Evolutionary conservation across 1,284 basidiomycete species (phyloP).

Genomic region (Pseudozyma hubeiensis): DNA sequence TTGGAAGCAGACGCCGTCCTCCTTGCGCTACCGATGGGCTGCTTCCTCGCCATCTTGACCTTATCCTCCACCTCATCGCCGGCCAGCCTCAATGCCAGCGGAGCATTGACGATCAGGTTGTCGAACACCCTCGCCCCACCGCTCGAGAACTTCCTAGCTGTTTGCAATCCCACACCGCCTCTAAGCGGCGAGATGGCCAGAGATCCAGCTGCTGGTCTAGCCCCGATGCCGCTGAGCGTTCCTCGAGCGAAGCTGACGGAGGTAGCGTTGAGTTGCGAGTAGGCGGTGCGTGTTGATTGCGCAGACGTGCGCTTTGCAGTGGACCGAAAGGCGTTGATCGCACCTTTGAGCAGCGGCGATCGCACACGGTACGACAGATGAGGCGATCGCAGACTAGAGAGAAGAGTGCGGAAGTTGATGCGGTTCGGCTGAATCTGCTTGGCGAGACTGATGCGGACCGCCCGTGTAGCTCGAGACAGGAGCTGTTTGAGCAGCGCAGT

Average conservation of each 20-base stretch:
- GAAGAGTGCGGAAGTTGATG: not conserved
- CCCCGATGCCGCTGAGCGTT: constrained; percentile 17
- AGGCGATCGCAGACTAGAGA: not conserved
- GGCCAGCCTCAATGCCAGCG: constrained; percentile 37
- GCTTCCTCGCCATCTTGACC: constrained; percentile 12
- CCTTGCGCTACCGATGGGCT: not conserved
- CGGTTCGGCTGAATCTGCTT: not conserved
- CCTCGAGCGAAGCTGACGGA: constrained; percentile 25
- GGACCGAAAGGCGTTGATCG: constrained; percentile 10
- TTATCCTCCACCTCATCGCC: constrained; percentile 42
- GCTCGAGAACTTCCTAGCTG: constrained; percentile 32
- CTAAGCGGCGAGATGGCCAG: constrained; percentile 23
- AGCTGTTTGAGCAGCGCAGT: not conserved
- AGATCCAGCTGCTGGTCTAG: constrained; percentile 16
- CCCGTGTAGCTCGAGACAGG: not conserved
- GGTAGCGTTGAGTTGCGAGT: constrained; percentile 8
- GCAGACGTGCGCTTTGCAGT: constrained; percentile 1
- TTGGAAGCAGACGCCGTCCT: not conserved
- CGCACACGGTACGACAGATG: not conserved
- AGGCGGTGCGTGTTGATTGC: constrained; percentile 1
- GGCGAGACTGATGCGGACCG: not conserved
- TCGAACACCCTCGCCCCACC: constrained; percentile 43
- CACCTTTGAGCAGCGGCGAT: constrained; percentile 23
- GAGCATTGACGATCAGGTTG: constrained; percentile 45
- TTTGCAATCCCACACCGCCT: constrained; percentile 35